Evolutionary conservation across 768 basidiomycete species (phyloP), one percentile per base, ranked within the genome.

Genomic region (Psilocybe subaeruginosa): DNA sequence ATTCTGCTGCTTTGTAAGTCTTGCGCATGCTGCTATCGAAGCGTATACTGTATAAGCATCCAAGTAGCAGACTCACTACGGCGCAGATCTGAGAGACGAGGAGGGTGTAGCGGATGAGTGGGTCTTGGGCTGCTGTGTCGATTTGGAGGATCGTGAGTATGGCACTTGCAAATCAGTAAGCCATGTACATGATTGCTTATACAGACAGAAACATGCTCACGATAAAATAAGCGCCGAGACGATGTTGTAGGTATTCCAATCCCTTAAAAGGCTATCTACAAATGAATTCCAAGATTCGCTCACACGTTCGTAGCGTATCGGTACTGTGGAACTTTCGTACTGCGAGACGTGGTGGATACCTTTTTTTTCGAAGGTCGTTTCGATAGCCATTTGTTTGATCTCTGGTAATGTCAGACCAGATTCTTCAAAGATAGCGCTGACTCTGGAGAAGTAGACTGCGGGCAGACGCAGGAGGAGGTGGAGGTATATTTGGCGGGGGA

Each of bases 371-470:
- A 43, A 43, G 14, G 7, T 43, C n/a, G 72, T 69, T 5, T 71
- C 65, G 12, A 53, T 4, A 12, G 51, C 35, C 51, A 80, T 78
- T 35, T 73, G 69, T 31, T 79, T 74, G 33, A 91, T 78, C 64
- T 88, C 87, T 5, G 82, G 82, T 64, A 82, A 78, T 61, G 82
- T 86, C 49, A 91, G 75, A 41, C 88, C 82, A 0, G 89, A 86
- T 47, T 87, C 87, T 60, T 87, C 82, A 56, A 89, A 90, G 30
- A 91, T 80, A 33, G 81, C 77, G 3, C 85, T 80, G n/a, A 91
- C 89, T 1, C 90, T 82, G 0, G 85, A 81, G 70, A 88, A 90
- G 68, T 91, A 91, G 17, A 90, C 69, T 3, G 82, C 78, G 2
- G 89, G 90, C 3, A 91, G 78, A 31, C 84, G 79, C 8, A 91